phyloP scores from a whole-genome alignment of 371 early-diverging fungal species.

The Mortierella sp. region DNA sequence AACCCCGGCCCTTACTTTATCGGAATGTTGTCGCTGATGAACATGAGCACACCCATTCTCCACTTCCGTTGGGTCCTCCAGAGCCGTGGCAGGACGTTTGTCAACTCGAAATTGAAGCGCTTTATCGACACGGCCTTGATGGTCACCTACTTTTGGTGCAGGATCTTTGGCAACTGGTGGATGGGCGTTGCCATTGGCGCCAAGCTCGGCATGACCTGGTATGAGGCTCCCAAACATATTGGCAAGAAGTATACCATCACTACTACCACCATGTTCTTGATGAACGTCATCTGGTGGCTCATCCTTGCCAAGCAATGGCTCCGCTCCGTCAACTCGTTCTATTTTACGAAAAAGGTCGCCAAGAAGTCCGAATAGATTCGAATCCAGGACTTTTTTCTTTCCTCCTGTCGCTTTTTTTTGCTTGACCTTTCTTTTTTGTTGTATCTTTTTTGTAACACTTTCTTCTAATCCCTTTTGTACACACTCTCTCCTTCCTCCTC shows the following conservation, averaged over 20 bases:
- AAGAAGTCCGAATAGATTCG: constrained; percentile 8
- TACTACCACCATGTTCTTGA: constrained; percentile 48
- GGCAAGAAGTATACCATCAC: constrained; percentile 52
- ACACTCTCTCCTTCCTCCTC: not conserved
- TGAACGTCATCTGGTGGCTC: constrained; percentile 55
- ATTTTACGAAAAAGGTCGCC: constrained; percentile 25
- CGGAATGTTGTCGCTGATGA: constrained; percentile 57
- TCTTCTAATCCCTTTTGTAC: not conserved
- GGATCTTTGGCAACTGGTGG: constrained; percentile 58
- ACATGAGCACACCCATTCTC: constrained; percentile 53
- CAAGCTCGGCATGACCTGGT: constrained; percentile 52
- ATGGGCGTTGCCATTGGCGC: constrained; percentile 50
- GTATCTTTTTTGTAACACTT: not conserved
- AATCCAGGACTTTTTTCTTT: not conserved
- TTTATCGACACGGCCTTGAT: constrained; percentile 48
- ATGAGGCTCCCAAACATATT: constrained; percentile 39
- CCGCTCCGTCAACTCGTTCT: constrained; percentile 35
- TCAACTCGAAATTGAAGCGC: constrained; percentile 46
- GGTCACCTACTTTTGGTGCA: constrained; percentile 55
- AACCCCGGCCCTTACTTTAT: constrained; percentile 56
- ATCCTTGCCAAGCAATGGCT: constrained; percentile 47
- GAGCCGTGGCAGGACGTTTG: constrained; percentile 46
- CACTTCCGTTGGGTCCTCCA: constrained; percentile 56
- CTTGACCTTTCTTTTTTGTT: not conserved
- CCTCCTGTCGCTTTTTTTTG: too few species aligned